Base-by-base conservation (phyloP, 1,284 basidiomycete species). In the Cutaneotrichosporon curvatum region DNA sequence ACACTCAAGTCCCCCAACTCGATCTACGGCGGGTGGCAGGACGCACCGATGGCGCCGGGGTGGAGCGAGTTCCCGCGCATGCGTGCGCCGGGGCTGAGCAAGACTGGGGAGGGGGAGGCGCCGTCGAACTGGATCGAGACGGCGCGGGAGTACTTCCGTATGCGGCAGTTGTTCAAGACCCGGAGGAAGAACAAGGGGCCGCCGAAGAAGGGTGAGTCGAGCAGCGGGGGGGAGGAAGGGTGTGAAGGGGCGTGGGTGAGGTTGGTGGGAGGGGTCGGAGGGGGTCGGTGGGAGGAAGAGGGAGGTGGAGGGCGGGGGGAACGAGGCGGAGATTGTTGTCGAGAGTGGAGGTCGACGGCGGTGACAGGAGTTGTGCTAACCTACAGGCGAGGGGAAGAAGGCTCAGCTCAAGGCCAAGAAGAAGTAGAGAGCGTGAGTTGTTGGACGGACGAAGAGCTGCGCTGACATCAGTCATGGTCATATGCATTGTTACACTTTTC, bases 131-230 rank as follows among this genome's bases (percentile, higher is more conserved):
- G 25, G 25, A 28, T 28, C 25, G 25, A 28, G 25, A 12, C 7
- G 8, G 25, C 25, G 25, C 8, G 25, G 12, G 25, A 28, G 25
- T 28, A 28, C 25, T 28, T 7, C 25, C 25, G 25, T 7, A 7
- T 28, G 8, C 7, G 12, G 25, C 25, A 28, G 25, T 12, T 28
- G 25, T 28, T 28, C 25, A 28, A 28, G 8, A 7, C 12, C 25
- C 7, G 12, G 25, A 28, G 25, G 25, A 28, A 12, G 32, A 16
- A 16, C 32, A 34, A 34, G 32, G 32, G 62, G 22, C 63, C 67
- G 21, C 67, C 67, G 43, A 68, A 63, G 63, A 70, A 68, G 61
- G 68, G 67, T 67, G 48, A 64, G 67, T 61, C 4, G 23, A 18
- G 34, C 20, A 28, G 16, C 10, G 15, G n/a, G 10, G 43, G 36